Evolutionary conservation across 2,329 filamentous ascomycete genomes (phyloP), one percentile per base, ranked within the genome.

Genomic region (Periconia sp.): DNA sequence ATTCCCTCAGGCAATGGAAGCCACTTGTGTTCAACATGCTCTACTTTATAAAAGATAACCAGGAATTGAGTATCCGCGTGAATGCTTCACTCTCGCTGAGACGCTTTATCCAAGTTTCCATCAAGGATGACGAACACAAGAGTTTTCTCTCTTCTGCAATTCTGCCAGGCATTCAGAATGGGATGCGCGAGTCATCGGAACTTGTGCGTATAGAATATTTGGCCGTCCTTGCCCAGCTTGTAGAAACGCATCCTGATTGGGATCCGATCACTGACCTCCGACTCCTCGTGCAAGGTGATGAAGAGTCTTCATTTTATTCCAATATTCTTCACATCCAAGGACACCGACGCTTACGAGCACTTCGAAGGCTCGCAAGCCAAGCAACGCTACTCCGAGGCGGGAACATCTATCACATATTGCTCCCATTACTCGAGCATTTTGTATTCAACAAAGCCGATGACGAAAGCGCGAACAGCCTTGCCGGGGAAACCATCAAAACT

Each of bases 351-450:
- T 81, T 95, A 50, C 88, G 92, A 62, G 92, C 94, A 2, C 78
- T 99, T 37, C 86, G 90, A 54, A 82, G 91, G 52, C 79, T 99
- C 13, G 86, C 89, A 52, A 77, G 82, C 9, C 87, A 88, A 57
- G 90, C 90, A 52, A 81, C 83, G 13, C 80, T 85, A 46, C 78
- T 99, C 54, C 83, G 83, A 56, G 89, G 90, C 64, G 85, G 85
- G 49, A 96, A 96, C 65, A 81, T 96, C 58, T 87, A 88, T 54
- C 88, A 93, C 17, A 89, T 97, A 66, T 91, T 97, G 68, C 84
- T 99, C 41, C 95, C 94, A 0, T 80, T 99, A 18, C 81, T 97
- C 10, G 94, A 99, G 69, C 92, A 97, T 69, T 97, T 97, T 68
- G 88, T 97, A 20, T 93, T 96, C 68, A 89, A 92, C 54, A 85